Percentiles rank a stretch among this genome's conserved stretches.
Conservation (phyloP, 192 early-diverging fungal genomes). For the Backusella mclennaniae region DNA sequence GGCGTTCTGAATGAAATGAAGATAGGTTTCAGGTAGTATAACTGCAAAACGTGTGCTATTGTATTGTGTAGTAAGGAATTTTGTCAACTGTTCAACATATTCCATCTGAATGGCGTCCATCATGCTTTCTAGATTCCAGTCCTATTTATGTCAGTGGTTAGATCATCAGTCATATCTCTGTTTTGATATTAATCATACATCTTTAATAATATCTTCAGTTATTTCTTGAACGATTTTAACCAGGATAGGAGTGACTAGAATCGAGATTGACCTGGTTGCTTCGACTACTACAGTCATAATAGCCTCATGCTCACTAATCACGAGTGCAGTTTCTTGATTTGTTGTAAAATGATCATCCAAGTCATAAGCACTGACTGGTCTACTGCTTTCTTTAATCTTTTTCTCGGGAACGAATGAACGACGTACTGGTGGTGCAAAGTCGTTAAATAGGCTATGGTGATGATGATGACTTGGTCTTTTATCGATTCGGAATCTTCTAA, state of each 20-base stretch:
- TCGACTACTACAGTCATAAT: conserved; percentile 48
- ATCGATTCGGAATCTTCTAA: conserved; percentile 9
- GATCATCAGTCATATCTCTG: neutral
- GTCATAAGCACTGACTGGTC: neutral
- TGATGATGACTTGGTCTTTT: neutral
- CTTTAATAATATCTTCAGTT: conserved; percentile 52
- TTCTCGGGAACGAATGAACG: conserved; percentile 38
- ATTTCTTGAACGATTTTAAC: conserved; percentile 67
- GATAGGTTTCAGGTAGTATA: conserved; percentile 52
- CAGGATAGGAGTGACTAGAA: conserved; percentile 67
- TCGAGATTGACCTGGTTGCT: conserved; percentile 50
- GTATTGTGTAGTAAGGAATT: conserved; percentile 46
- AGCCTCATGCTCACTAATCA: conserved; percentile 33
- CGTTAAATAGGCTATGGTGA: conserved; percentile 26
- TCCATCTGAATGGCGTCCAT: conserved; percentile 64
- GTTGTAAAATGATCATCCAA: neutral
- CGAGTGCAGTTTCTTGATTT: neutral
- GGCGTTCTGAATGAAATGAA: conserved; percentile 74
- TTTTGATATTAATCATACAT: conserved; percentile 33
- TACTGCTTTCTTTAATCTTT: conserved; percentile 22
- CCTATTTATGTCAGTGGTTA: conserved; percentile 34
- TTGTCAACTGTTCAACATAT: conserved; percentile 56
- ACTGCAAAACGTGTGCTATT: conserved; percentile 54
- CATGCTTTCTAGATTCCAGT: conserved; percentile 62
- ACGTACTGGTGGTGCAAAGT: conserved; percentile 48